A percentile compares a stretch with the other conserved stretches of the same genome.
Evolutionary conservation across 2,329 filamentous ascomycete genomes (phyloP).

Genomic region (Talaromyces sp.): DNA sequence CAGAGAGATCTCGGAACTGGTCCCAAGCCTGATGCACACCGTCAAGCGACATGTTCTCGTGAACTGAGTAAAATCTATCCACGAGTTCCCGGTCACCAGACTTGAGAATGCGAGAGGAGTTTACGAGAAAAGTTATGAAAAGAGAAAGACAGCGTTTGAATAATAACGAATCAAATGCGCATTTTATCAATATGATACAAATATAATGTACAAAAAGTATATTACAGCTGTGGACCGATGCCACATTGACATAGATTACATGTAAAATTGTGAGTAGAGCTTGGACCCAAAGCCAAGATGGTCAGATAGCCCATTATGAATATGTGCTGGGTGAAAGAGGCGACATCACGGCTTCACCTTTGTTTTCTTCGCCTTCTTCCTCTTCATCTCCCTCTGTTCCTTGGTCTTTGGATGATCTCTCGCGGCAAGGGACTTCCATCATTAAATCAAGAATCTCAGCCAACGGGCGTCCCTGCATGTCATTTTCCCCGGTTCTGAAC

Average conservation of each 20-base stretch:
- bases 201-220: not conserved
- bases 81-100: too few species aligned
- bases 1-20: too few species aligned
- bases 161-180: not conserved
- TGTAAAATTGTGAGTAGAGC: not conserved
- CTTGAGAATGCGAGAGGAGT: too few species aligned
- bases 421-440: slow-evolving; percentile 22
- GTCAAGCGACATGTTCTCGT: too few species aligned
- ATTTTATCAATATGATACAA: not conserved
- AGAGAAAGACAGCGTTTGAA: too few species aligned
- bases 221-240: not conserved
- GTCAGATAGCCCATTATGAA: not conserved
- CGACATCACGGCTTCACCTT: not conserved
- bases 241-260: not conserved
- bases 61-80: too few species aligned
- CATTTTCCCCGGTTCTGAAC: not conserved
- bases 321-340: not conserved
- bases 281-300: not conserved
- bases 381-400: not conserved
- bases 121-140: too few species aligned
- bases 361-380: not conserved
- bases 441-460: slow-evolving; percentile 28
- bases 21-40: too few species aligned
- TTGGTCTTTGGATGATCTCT: not conserved
- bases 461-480: slow-evolving; percentile 14